Conservation (phyloP, 148 eudicot species). For the Heliosperma pusillum region DNA sequence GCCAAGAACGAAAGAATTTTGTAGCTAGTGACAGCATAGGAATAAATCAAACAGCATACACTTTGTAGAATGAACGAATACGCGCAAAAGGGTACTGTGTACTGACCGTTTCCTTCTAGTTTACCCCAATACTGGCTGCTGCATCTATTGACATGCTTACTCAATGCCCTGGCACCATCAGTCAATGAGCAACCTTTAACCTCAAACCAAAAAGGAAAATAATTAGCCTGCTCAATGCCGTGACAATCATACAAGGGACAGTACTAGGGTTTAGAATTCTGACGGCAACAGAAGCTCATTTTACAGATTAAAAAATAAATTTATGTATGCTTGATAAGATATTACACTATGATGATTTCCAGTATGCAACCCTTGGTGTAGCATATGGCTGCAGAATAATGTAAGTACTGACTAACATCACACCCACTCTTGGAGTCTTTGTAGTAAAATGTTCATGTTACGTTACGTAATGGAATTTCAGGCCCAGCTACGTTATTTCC, state of each 20-base stretch:
- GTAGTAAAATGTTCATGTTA: no score
- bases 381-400: no score
- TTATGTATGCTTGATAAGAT: no score
- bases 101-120: conserved; percentile 64
- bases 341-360: no score
- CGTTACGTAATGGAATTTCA: no score
- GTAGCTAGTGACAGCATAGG: not conserved
- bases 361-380: no score
- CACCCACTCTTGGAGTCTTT: no score
- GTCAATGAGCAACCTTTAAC: conserved; percentile 69
- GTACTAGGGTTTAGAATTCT: not conserved
- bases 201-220: conserved; percentile 39
- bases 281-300: not conserved
- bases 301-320: not conserved
- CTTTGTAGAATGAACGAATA: conserved; percentile 5
- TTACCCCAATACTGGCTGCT: conserved; percentile 62
- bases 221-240: not conserved
- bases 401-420: no score
- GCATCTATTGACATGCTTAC: conserved; percentile 74
- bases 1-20: not conserved
- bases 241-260: not conserved
- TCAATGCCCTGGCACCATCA: conserved; percentile 85
- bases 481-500: no score
- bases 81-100: conserved; percentile 1
- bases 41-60: not conserved